Evolutionary conservation across 1,284 basidiomycete species (phyloP), one percentile per base, ranked within the genome.

Genomic region (Ustilago lituana): DNA sequence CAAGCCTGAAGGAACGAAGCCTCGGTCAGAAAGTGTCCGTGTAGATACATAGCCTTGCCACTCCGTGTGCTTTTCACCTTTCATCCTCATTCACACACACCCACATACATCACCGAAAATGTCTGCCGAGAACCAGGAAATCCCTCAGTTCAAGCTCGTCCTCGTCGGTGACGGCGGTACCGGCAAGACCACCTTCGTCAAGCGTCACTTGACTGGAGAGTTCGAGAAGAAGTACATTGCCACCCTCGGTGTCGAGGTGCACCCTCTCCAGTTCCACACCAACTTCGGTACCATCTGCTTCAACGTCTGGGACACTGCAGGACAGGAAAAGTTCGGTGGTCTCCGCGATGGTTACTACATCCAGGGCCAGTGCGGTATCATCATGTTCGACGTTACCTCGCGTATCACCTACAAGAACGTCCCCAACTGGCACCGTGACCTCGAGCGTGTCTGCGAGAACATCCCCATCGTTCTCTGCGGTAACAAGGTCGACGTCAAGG

Each of bases 151-250:
- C 88, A 98, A 99, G 87, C 92, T 99, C 83, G 95, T 98, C 71
- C 92, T 96, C 77, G 94, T 97, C 80, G 94, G 95, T 82, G 95
- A 98, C 83, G 95, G 95, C 85, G 95, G 95, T 84, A 98, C 95
- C 65, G 95, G 94, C 79, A 94, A 84, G 81, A 85, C 84, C 71
- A 84, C 84, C 32, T 82, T 82, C 58, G 72, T 82, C 69, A 82
- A 82, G 93, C 93, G 94, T 84, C 95, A 98, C 86, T 89, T 97
- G 89, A 97, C 95, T 23, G 85, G 85, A 83, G 96, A 98, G 88
- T 98, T 99, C 84, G 96, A 99, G 87, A 98, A 99, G 89, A 98
- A 98, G 86, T 99, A 98, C 87, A 98, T 98, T 74, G 95, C 95
- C 80, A 99, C 96, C 58, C 91, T 99, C 71, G 95, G 96, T 89